A percentile compares a stretch with the other conserved stretches of the same genome.
phyloP scores from a whole-genome alignment of 179 eudicot genomes.

The Heliamphora pulchella region DNA sequence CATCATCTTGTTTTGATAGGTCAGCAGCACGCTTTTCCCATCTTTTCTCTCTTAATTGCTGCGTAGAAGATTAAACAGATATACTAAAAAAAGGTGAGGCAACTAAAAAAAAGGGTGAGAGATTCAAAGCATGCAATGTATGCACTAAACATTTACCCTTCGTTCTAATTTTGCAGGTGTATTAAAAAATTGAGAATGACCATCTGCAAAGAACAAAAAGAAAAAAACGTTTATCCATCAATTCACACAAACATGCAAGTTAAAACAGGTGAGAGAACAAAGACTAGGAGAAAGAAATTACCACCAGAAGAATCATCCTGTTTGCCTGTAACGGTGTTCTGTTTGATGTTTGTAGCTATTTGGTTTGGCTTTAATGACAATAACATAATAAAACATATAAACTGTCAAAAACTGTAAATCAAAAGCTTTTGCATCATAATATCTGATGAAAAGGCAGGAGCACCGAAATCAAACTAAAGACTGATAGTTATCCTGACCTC shows the following conservation, averaged over 20 bases:
- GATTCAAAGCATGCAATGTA: too few species aligned
- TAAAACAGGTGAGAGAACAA: neutral
- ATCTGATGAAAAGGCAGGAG: neutral
- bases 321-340: slow-evolving; percentile 36
- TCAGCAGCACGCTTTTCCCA: slow-evolving; percentile 73
- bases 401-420: slow-evolving; percentile 3
- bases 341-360: slow-evolving; percentile 35
- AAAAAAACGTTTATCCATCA: neutral
- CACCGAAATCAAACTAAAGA: neutral
- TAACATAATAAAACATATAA: slow-evolving; percentile 13
- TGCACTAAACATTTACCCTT: slow-evolving; percentile 44
- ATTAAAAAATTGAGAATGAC: slow-evolving; percentile 40
- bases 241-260: neutral
- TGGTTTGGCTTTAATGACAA: slow-evolving; percentile 30
- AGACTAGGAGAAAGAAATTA: neutral
- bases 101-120: too few species aligned
- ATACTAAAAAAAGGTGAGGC: neutral
- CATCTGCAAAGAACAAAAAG: slow-evolving; percentile 25
- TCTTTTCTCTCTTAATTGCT: slow-evolving; percentile 62
- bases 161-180: slow-evolving; percentile 51
- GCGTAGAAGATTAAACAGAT: slow-evolving; percentile 26
- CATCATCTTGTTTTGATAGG: slow-evolving; percentile 61
- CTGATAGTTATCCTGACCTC: slow-evolving; percentile 46
- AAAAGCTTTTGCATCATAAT: slow-evolving; percentile 9
- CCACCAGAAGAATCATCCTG: slow-evolving; percentile 37